Percentiles rank a stretch among this genome's conserved stretches.
phyloP scores from a whole-genome alignment of 2,329 filamentous ascomycete species.

The Xylariaceae sp. region DNA sequence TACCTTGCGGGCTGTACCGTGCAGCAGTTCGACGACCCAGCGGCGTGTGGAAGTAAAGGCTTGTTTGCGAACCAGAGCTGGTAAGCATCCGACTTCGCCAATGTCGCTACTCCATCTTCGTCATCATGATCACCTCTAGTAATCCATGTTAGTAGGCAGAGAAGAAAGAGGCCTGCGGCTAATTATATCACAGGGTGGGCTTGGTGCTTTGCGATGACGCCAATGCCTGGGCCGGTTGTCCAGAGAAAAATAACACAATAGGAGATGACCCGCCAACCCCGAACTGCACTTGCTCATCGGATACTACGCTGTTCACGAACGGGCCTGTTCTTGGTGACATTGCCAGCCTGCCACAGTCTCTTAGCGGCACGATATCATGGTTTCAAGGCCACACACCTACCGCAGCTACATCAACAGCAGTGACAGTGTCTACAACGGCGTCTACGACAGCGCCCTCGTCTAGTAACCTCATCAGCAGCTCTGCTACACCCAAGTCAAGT shows the following conservation, averaged over 20 bases:
- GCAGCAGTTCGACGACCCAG: conserved; percentile 14
- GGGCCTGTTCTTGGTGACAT: conserved; percentile 13
- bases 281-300: conserved; percentile 15
- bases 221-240: conserved; percentile 18
- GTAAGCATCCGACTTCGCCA: conserved; percentile 4
- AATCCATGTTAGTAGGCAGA: no score
- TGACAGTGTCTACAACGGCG: neutral
- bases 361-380: conserved; percentile 15
- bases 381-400: conserved; percentile 10
- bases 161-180: no score
- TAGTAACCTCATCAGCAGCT: neutral
- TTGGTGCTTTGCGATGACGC: conserved; percentile 15
- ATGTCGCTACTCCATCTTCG: neutral
- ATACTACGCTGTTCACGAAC: conserved; percentile 11
- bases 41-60: conserved; percentile 19
- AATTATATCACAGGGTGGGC: conserved; percentile 14
- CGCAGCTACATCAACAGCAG: neutral
- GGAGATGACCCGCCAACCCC: conserved; percentile 10
- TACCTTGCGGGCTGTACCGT: conserved; percentile 23
- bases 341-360: conserved; percentile 10
- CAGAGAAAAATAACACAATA: conserved; percentile 10
- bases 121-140: neutral
- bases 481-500: neutral
- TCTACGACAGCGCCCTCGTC: neutral
- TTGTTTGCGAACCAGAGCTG: conserved; percentile 15